Percentiles rank a stretch among this genome's conserved stretches.
Evolutionary conservation across 2,329 filamentous ascomycete species (phyloP).

Genomic region (Pseudohalonectria lignicola): DNA sequence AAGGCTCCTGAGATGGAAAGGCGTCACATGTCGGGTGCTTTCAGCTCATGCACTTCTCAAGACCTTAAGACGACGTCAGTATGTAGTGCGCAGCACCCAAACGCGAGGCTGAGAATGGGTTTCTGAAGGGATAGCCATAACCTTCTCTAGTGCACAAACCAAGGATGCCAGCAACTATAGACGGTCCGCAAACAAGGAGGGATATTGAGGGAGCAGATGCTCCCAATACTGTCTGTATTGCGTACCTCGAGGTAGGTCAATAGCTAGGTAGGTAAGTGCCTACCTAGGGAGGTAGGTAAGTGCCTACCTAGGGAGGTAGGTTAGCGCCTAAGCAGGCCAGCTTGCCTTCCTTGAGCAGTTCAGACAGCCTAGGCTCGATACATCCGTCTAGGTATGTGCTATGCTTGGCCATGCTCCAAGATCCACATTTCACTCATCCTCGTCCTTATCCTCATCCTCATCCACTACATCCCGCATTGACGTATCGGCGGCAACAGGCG

Average conservation of each 20-base stretch:
- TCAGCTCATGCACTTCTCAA: too few species aligned
- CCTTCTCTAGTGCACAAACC: too few species aligned
- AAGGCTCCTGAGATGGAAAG: too few species aligned
- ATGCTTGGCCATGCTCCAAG: not conserved
- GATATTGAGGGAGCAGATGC: too few species aligned
- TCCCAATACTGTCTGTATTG: not conserved
- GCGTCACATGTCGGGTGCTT: too few species aligned
- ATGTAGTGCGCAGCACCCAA: too few species aligned
- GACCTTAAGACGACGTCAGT: too few species aligned
- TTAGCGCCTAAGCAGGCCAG: not conserved
- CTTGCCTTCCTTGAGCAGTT: too few species aligned
- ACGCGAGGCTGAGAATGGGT: too few species aligned
- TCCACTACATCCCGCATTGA: constrained; percentile 19
- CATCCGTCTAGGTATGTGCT: not conserved
- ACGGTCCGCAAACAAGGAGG: too few species aligned
- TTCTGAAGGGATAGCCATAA: not conserved
- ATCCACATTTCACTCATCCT: constrained; percentile 8
- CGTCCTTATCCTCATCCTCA: constrained; percentile 20
- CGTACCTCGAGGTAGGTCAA: not conserved
- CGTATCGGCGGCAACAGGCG: constrained; percentile 14
- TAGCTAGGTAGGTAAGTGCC: not conserved
- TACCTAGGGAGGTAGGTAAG: not conserved
- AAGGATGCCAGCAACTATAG: too few species aligned
- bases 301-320: not conserved
- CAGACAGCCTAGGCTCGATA: too few species aligned